Base-by-base conservation (phyloP, 805 yeast genomes). In the Vanderwaltozyma verrucispora region DNA sequence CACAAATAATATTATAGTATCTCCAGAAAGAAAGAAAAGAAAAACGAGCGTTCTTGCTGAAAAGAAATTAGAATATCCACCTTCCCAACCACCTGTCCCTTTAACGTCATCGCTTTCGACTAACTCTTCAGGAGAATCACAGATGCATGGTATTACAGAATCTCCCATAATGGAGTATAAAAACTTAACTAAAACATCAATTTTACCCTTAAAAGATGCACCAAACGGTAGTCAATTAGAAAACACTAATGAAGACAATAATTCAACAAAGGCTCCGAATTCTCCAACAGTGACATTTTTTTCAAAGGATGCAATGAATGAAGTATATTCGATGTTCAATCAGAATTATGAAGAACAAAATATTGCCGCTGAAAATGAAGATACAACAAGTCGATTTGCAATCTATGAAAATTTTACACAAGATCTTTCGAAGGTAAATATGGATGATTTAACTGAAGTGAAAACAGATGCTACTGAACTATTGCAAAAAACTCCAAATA, bases 261-360 rank as follows among this genome's bases (percentile, higher is more conserved):
- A 38, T n/a, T 28, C 30, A 30, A 38, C 14, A 13, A 35, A 48
- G 14, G 36, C 50, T 23, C 71, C 75, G 3, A 63, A 67, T 12
- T 80, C 94, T 0, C 94, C 94, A 1, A 86, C 95, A 0, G 70
- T 81, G 45, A 87, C 96, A 0, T 62, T 79, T 51, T 80, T 71
- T 52, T 80, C 95, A 1, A 75, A 76, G 35, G 75, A 77, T 49
- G 89, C 95, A 2, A 71, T 76, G 39, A 72, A 75, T 38, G 95
- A 85, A 47, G 78, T 86, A 0, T 64, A 72, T 43, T 70, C 74
- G 13, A 82, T 86, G 86, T 82, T 85, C 54, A 83, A 80, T 50
- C 74, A 71, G 35, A 41, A 50, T 29, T 41, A 49, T 28, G 38
- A 50, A 6, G 51, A 46, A 16, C 45, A 48, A 11, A 28, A 45